A percentile compares a stretch with the other conserved stretches of the same genome.
phyloP scores from a whole-genome alignment of 495 filamentous ascomycete species.

The Geoglossum glabrum region DNA sequence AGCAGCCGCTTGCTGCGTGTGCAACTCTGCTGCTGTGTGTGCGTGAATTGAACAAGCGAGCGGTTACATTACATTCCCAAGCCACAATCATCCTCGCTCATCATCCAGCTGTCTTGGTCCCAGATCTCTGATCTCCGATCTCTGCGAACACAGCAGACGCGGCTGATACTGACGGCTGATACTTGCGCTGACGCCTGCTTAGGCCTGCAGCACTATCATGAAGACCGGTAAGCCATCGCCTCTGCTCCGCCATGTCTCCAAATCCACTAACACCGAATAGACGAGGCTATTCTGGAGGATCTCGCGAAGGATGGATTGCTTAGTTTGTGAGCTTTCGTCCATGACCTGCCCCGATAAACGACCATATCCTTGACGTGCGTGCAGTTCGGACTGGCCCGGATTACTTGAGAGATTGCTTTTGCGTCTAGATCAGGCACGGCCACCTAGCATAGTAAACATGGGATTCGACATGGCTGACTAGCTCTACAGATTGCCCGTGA shows the following conservation, averaged over 20 bases:
- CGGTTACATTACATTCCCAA: neutral
- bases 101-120: neutral
- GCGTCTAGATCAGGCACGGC: slow-evolving; percentile 27
- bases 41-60: no score
- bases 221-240: neutral
- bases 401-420: slow-evolving; percentile 30
- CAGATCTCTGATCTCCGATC: neutral
- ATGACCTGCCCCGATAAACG: neutral
- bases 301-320: slow-evolving; percentile 2
- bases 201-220: neutral
- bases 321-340: slow-evolving; percentile 1
- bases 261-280: neutral
- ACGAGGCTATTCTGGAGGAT: slow-evolving; percentile 4
- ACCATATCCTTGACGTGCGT: slow-evolving; percentile 4
- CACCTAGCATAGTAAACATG: neutral
- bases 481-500: slow-evolving; percentile 26
- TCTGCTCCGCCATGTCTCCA: neutral
- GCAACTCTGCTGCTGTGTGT: no score
- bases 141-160: neutral
- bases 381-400: slow-evolving; percentile 32
- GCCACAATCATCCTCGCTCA: neutral
- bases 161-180: neutral
- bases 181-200: neutral
- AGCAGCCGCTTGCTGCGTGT: no score
- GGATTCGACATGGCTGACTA: neutral